Percentiles rank a stretch among this genome's conserved stretches.
Evolutionary conservation across 2,329 filamentous ascomycete species (phyloP).

Genomic region (Fusarium sp.): DNA sequence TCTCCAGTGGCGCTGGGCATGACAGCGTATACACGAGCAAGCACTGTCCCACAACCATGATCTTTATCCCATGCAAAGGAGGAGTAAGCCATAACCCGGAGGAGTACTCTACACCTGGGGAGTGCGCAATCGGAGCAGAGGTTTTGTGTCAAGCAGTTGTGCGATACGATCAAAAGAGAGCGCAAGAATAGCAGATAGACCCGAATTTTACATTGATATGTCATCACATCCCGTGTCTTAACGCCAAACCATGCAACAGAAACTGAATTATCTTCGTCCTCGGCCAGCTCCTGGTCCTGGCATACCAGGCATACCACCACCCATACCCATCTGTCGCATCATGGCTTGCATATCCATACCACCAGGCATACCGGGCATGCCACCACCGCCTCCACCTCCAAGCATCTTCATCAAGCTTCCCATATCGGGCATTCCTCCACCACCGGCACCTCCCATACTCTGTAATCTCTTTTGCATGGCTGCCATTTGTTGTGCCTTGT

Average conservation of each 20-base stretch:
- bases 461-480: constrained; percentile 97
- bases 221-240: constrained; percentile 5
- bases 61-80: constrained; percentile 48
- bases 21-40: constrained; percentile 49
- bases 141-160: constrained; percentile 41
- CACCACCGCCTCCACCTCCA: constrained; percentile 59
- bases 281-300: constrained; percentile 45
- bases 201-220: constrained; percentile 2
- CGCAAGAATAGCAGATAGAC: neutral
- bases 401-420: constrained; percentile 93
- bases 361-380: constrained; percentile 69
- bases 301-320: constrained; percentile 56
- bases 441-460: constrained; percentile 83
- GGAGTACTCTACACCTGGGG: constrained; percentile 46
- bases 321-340: constrained; percentile 78
- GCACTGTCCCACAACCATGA: constrained; percentile 49
- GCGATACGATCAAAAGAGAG: constrained; percentile 41
- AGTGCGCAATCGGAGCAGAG: constrained; percentile 46
- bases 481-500: constrained; percentile 92
- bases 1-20: constrained; percentile 52
- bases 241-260: constrained; percentile 27
- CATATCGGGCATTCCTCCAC: constrained; percentile 82
- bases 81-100: constrained; percentile 48
- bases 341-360: constrained; percentile 83
- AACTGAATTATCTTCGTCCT: constrained; percentile 48